These are phyloP conservation scores for Rubroshorea leprosula DNA, from an alignment of 345 rosid genomes.

Conservation along the genomic window DNA sequence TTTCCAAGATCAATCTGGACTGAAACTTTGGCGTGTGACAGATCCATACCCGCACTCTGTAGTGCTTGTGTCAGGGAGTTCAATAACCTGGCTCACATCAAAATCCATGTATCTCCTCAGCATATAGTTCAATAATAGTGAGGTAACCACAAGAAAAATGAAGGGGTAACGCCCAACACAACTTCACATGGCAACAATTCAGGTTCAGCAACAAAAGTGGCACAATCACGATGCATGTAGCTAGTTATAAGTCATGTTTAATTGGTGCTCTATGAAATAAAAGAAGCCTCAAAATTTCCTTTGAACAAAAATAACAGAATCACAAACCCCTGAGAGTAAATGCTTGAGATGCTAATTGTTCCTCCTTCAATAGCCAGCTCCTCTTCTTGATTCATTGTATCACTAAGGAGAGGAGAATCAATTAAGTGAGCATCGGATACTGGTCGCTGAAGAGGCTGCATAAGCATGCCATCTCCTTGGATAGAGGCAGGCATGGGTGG, in stretches of 20 bases:
- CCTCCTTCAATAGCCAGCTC: constrained; percentile 86
- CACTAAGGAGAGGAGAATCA: constrained; percentile 47
- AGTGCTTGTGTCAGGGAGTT: constrained; percentile 77
- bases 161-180: no score
- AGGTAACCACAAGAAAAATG: no score
- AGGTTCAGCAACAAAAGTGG: no score
- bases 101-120: constrained; percentile 17
- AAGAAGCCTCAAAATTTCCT: background rate
- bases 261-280: constrained; percentile 5
- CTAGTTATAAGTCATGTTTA: background rate
- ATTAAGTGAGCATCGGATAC: constrained; percentile 50
- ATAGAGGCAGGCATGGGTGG: constrained; percentile 25
- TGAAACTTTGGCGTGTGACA: constrained; percentile 80
- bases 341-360: constrained; percentile 78
- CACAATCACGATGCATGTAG: no score
- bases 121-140: no score
- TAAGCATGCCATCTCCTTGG: constrained; percentile 27
- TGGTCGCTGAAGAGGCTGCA: constrained; percentile 39
- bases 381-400: constrained; percentile 41
- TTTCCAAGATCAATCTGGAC: constrained; percentile 87
- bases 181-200: no score
- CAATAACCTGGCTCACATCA: constrained; percentile 51
- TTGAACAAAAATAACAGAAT: background rate
- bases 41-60: constrained; percentile 71
- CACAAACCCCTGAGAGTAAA: constrained; percentile 63